Conservation (phyloP, 2,329 filamentous ascomycete genomes). For the Graphilbum ipis-grandicollis region DNA sequence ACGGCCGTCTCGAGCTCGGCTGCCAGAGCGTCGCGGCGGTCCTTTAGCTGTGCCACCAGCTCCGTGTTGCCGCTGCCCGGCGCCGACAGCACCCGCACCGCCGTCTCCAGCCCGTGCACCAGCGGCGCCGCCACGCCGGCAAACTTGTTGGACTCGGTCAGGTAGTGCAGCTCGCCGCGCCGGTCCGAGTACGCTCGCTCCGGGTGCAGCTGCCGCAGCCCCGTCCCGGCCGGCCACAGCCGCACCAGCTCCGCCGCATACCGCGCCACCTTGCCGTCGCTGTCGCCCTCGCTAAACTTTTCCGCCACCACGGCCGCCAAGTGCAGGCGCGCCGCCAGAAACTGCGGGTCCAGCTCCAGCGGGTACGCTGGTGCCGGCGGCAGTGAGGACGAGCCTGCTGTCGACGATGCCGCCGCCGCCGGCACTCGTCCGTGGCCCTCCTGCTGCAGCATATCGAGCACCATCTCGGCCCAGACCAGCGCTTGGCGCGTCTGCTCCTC, state of each 20-base stretch:
- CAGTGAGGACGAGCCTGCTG: slow-evolving; percentile 5
- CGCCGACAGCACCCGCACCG: slow-evolving; percentile 22
- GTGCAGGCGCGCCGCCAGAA: slow-evolving; percentile 24
- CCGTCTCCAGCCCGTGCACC: slow-evolving; percentile 26
- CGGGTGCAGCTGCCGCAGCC: slow-evolving; percentile 20
- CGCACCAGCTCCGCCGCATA: slow-evolving; percentile 16
- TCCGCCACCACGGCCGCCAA: slow-evolving; percentile 22
- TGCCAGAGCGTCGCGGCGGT: slow-evolving; percentile 18
- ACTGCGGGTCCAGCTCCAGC: slow-evolving; percentile 24
- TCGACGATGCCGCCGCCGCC: slow-evolving; percentile 4
- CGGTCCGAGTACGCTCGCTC: slow-evolving; percentile 13
- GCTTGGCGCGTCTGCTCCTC: slow-evolving; percentile 21
- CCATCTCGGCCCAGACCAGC: slow-evolving; percentile 25
- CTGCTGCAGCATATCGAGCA: slow-evolving; percentile 32
- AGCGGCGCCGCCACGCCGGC: slow-evolving; percentile 18
- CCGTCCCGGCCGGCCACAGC: slow-evolving; percentile 23
- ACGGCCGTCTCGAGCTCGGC: slow-evolving; percentile 12
- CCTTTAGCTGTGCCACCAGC: slow-evolving; percentile 19
- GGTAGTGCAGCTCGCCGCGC: slow-evolving; percentile 14
- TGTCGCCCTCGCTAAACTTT: slow-evolving; percentile 14
- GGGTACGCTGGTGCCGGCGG: slow-evolving; percentile 11
- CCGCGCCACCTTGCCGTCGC: slow-evolving; percentile 16
- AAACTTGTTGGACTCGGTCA: slow-evolving; percentile 18
- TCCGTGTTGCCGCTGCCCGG: slow-evolving; percentile 4
- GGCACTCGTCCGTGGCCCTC: slow-evolving; percentile 18